These are phyloP conservation scores for Rhynchosporium graminicola DNA, from an alignment of 2,329 filamentous ascomycete genomes.

Conservation along the genomic window DNA sequence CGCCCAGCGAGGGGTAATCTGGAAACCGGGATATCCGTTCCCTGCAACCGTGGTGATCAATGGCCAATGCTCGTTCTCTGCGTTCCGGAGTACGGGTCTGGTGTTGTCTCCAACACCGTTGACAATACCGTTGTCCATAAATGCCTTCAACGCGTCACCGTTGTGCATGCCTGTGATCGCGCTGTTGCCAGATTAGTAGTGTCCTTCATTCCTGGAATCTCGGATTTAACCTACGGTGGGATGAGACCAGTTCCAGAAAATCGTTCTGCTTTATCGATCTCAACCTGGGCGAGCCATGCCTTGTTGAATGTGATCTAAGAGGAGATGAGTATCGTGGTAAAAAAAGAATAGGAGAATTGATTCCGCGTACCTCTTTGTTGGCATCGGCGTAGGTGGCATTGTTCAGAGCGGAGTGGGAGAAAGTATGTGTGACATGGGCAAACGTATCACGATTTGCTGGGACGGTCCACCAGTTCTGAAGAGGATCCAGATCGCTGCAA, in stretches of 20 bases:
- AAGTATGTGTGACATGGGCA: slow-evolving; percentile 60
- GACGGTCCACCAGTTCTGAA: slow-evolving; percentile 54
- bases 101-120: slow-evolving; percentile 64
- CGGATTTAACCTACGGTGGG: slow-evolving; percentile 2
- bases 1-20: slow-evolving; percentile 60
- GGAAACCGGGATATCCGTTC: slow-evolving; percentile 58
- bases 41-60: slow-evolving; percentile 50
- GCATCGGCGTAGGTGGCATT: slow-evolving; percentile 60
- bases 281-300: slow-evolving; percentile 56
- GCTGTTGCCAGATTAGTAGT: slow-evolving; percentile 53
- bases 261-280: slow-evolving; percentile 47
- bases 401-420: slow-evolving; percentile 58
- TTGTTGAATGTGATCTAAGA: slow-evolving; percentile 57
- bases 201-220: not conserved
- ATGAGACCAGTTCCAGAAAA: slow-evolving; percentile 51
- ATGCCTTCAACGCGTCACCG: slow-evolving; percentile 58
- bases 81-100: slow-evolving; percentile 53
- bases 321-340: not conserved
- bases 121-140: slow-evolving; percentile 57
- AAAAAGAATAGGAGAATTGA: too few species aligned
- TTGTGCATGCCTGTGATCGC: slow-evolving; percentile 65
- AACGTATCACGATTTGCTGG: slow-evolving; percentile 52
- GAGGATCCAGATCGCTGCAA: slow-evolving; percentile 52
- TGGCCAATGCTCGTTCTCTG: slow-evolving; percentile 51
- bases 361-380: slow-evolving; percentile 45